Percentiles rank a stretch among this genome's conserved stretches.
These are phyloP conservation scores for Phytophthora tentaculata DNA, from an alignment of 352 stramenopile genomes.

Conservation along the genomic window DNA sequence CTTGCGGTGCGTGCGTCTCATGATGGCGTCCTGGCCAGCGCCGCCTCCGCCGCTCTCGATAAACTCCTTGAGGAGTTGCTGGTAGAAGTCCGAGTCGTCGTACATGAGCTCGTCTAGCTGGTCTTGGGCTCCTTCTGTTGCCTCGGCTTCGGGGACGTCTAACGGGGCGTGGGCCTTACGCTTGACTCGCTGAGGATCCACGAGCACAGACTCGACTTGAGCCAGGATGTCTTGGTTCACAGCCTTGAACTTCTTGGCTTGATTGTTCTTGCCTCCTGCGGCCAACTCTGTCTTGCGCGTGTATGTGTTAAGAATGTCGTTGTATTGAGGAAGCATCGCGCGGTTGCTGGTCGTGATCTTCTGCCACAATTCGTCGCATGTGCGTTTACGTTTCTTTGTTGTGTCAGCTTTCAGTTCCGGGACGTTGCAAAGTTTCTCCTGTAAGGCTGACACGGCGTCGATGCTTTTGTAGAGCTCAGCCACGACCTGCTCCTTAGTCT, in stretches of 20 bases:
- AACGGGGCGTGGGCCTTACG: constrained; percentile 79
- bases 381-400: constrained; percentile 73
- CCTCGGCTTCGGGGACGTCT: constrained; percentile 44
- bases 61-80: constrained; percentile 90
- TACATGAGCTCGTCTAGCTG: constrained; percentile 86
- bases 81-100: constrained; percentile 89
- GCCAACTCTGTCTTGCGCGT: constrained; percentile 76
- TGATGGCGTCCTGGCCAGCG: constrained; percentile 52
- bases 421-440: constrained; percentile 75
- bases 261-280: constrained; percentile 53
- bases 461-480: constrained; percentile 71
- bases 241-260: constrained; percentile 89
- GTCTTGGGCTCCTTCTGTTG: constrained; percentile 45
- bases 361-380: constrained; percentile 63
- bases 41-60: constrained; percentile 76
- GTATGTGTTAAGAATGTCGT: constrained; percentile 83
- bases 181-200: constrained; percentile 82
- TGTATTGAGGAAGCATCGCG: constrained; percentile 74
- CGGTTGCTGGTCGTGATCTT: constrained; percentile 50
- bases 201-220: constrained; percentile 86
- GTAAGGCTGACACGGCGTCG: constrained; percentile 58
- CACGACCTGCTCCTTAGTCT: constrained; percentile 48
- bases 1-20: constrained; percentile 75
- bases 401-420: constrained; percentile 46
- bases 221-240: constrained; percentile 89